Evolutionary conservation across 2,329 filamentous ascomycete species (phyloP).

Genomic region (Orbilia javanica): DNA sequence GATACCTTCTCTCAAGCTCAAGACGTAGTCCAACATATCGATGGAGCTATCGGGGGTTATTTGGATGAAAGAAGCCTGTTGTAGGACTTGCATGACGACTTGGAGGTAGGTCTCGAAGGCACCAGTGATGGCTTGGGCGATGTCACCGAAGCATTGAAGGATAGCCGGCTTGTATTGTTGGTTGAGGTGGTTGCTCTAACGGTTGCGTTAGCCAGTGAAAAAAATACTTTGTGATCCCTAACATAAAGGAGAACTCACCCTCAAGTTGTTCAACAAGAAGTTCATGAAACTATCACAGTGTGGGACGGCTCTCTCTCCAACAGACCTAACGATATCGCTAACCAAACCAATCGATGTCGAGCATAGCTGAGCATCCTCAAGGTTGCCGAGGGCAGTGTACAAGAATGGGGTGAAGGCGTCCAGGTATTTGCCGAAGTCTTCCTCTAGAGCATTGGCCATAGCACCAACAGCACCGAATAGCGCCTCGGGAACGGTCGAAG

Average conservation of each 20-base stretch:
- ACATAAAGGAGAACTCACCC: conserved; percentile 70
- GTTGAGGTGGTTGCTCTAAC: conserved; percentile 81
- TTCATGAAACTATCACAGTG: conserved; percentile 99
- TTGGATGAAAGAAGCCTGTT: conserved; percentile 88
- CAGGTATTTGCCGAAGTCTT: conserved; percentile 97
- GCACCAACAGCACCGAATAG: conserved; percentile 92
- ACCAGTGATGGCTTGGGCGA: conserved; percentile 91
- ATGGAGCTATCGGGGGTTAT: conserved; percentile 83
- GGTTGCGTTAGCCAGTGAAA: conserved; percentile 63
- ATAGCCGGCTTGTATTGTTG: conserved; percentile 99
- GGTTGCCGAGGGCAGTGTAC: conserved; percentile 93
- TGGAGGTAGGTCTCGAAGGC: conserved; percentile 93
- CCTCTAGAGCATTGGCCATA: conserved; percentile 90
- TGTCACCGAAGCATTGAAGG: conserved; percentile 96
- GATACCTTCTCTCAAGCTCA: conserved; percentile 94
- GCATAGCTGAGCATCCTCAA: conserved; percentile 93
- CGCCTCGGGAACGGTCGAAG: conserved; percentile 94
- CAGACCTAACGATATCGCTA: conserved; percentile 92
- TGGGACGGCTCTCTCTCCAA: conserved; percentile 90
- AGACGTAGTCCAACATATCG: conserved; percentile 97
- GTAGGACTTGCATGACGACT: conserved; percentile 91
- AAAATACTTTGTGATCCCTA: neutral
- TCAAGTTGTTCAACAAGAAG: conserved; percentile 89
- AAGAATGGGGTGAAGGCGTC: conserved; percentile 91
- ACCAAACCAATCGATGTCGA: conserved; percentile 97